phyloP scores from a whole-genome alignment of 345 rosid genomes.

The Raphanus raphanistrum region DNA sequence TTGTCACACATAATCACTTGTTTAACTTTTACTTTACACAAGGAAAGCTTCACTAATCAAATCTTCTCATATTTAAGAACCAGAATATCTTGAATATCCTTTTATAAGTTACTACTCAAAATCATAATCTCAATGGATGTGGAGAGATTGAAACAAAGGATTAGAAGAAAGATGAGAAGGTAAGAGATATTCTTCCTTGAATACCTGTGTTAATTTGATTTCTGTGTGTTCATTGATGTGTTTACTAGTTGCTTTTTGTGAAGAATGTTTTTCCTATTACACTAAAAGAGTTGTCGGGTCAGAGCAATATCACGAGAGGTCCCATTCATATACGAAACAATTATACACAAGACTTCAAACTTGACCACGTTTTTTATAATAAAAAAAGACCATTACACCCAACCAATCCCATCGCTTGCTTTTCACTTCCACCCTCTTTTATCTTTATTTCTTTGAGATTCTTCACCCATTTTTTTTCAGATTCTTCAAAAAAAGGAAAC shows the following conservation, averaged over 20 bases:
- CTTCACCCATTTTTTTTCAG: constrained; percentile 13
- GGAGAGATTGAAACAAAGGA: constrained; percentile 9
- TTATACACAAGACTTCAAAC: constrained; percentile 24
- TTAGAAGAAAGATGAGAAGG: constrained; percentile 20
- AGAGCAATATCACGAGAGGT: constrained; percentile 25
- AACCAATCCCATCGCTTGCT: constrained; percentile 21
- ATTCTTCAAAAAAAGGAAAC: constrained; percentile 7
- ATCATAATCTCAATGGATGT: constrained; percentile 21
- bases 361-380: background rate
- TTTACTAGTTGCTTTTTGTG: background rate
- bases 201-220: background rate
- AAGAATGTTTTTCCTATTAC: background rate
- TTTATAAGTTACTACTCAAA: background rate
- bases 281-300: background rate
- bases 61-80: background rate
- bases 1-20: background rate
- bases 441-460: background rate
- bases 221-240: background rate
- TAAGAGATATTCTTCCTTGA: background rate
- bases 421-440: constrained; percentile 1
- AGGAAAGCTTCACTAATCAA: background rate
- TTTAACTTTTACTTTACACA: background rate
- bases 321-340: background rate
- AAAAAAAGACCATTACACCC: too few species aligned
- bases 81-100: background rate